Conservation (phyloP, 2,329 filamentous ascomycete species). For the Hymenoscyphus salicellus region DNA sequence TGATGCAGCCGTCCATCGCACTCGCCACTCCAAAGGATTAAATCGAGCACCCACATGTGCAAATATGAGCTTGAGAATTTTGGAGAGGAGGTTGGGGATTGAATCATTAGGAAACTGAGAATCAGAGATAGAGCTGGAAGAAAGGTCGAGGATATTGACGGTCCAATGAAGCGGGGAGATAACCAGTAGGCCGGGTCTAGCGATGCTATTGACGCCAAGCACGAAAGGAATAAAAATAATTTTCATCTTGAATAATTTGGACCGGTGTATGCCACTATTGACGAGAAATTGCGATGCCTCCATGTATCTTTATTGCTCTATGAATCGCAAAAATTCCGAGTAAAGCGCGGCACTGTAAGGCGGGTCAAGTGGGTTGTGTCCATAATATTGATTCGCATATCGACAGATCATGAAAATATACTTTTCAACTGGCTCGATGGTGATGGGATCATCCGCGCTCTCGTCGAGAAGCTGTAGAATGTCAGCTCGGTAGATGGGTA, state of each 20-base stretch:
- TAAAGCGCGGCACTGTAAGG: background rate
- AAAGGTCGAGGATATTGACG: background rate
- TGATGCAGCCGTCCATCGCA: background rate
- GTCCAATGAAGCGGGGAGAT: background rate
- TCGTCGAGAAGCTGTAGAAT: background rate
- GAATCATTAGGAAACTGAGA: background rate
- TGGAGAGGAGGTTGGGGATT: background rate
- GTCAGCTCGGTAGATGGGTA: background rate
- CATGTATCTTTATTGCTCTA: background rate
- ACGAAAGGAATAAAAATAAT: constrained; percentile 2
- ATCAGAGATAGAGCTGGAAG: background rate
- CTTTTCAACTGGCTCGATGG: constrained; percentile 1
- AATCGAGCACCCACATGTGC: background rate
- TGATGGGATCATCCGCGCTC: background rate
- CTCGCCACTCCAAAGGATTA: constrained; percentile 1
- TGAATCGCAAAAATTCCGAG: background rate
- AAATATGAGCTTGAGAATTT: background rate
- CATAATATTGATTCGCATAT: constrained; percentile 1
- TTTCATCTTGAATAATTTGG: background rate
- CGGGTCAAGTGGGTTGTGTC: background rate
- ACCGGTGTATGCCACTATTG: background rate
- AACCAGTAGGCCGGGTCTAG: background rate
- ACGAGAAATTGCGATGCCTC: background rate
- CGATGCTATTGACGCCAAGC: background rate
- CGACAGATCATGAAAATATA: background rate